Evolutionary conservation across 2,329 filamentous ascomycete species (phyloP).

Genomic region (Apiospora rasikravindrae): DNA sequence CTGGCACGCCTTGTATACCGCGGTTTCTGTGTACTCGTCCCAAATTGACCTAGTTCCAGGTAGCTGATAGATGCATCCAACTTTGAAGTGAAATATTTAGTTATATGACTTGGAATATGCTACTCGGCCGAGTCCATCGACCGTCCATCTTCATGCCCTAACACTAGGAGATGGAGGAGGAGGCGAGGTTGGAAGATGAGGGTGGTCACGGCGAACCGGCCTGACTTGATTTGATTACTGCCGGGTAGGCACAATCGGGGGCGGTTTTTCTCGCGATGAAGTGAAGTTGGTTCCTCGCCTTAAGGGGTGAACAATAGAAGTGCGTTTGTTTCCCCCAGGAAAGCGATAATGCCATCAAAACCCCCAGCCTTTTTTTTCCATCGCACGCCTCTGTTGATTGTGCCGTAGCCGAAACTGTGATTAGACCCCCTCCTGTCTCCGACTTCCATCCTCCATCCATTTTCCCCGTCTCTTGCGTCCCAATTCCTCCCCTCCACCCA

Average conservation of each 20-base stretch:
- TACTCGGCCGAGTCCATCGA: not conserved
- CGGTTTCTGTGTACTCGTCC: not conserved
- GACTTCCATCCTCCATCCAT: constrained; percentile 16
- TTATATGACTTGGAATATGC: not conserved
- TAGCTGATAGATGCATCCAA: not conserved
- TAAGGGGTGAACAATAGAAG: constrained; percentile 1
- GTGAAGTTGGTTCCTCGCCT: not conserved
- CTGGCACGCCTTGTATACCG: not conserved
- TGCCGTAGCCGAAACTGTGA: constrained; percentile 20
- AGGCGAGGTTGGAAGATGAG: not conserved
- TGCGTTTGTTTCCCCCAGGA: constrained; percentile 3
- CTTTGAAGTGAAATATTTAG: not conserved
- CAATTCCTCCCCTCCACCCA: constrained; percentile 10
- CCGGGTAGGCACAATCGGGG: not conserved
- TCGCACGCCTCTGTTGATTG: constrained; percentile 16
- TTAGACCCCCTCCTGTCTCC: constrained; percentile 14
- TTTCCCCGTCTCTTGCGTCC: constrained; percentile 12
- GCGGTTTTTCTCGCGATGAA: not conserved
- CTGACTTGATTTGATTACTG: not conserved
- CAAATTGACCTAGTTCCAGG: not conserved
- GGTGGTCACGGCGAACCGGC: not conserved
- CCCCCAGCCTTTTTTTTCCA: not conserved
- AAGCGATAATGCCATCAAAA: constrained; percentile 5
- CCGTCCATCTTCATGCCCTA: not conserved
- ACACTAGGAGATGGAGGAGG: not conserved